These are phyloP conservation scores for Fraxinus ornus DNA, from an alignment of 305 asterid genomes.

Conservation along the genomic window DNA sequence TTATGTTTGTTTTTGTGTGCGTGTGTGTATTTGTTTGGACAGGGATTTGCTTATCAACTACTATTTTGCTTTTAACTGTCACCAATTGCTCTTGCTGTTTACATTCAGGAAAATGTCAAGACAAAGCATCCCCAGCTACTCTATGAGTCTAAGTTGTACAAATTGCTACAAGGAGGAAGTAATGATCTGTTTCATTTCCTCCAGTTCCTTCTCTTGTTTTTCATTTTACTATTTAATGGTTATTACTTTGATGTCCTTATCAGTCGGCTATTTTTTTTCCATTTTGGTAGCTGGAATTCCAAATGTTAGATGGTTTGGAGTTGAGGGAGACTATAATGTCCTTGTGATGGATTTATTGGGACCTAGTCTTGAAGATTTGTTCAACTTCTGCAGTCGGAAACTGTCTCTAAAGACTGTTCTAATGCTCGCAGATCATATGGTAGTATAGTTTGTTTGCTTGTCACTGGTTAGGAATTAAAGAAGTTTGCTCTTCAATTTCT, in stretches of 20 bases:
- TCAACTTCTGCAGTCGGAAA: not conserved
- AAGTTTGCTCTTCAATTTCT: not conserved
- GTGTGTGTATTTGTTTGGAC: too few species aligned
- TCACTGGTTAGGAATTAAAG: not conserved
- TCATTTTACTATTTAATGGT: not conserved
- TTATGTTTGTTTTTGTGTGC: not conserved
- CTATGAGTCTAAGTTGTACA: conserved; percentile 48
- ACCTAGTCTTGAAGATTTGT: not conserved
- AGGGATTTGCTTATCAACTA: not conserved
- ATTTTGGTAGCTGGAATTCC: not conserved
- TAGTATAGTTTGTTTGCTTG: not conserved
- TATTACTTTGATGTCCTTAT: not conserved
- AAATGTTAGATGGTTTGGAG: not conserved
- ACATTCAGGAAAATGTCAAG: conserved; percentile 28
- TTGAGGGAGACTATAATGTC: not conserved
- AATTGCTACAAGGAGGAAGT: conserved; percentile 59
- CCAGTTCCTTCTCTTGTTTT: not conserved
- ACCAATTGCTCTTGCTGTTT: not conserved
- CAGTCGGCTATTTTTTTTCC: not conserved
- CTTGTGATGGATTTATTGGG: not conserved
- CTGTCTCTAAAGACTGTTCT: not conserved
- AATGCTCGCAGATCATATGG: not conserved
- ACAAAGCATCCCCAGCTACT: conserved; percentile 55
- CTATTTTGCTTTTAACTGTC: not conserved
- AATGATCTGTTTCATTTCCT: conserved; percentile 20